Base-by-base conservation (phyloP, 2,329 filamentous ascomycete species). In the Aspergillus fijiensis region DNA sequence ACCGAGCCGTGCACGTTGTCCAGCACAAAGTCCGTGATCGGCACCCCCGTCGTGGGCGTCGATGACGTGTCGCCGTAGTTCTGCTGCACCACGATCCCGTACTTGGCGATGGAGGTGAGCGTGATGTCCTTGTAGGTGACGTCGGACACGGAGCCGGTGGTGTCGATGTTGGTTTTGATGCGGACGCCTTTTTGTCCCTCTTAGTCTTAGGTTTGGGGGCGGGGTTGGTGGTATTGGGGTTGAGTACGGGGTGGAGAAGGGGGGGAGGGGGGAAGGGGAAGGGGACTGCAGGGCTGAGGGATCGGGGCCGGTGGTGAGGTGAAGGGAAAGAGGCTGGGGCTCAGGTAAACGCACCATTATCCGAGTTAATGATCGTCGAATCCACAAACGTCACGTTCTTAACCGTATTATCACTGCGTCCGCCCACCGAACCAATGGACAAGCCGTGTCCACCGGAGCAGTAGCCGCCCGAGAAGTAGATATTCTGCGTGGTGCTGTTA, bases 371-470 rank as follows among this genome's bases (percentile, higher is more conserved):
- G 62, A 87, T 78, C 23, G 72, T 78, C 12, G 77, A 80, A 60
- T 79, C 74, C 29, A 77, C 69, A 63, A 88, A 82, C n/a, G 74
- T 76, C n/a, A 88, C 79, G 55, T 77, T 80, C 27, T 79, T 70
- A 52, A 88, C 85, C 5, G 66, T 72, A 74, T 87, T 87, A 73
- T 85, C 74, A 55, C 66, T 69, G 51, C 83, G 82, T 9, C 82
- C 82, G 39, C 84, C 84, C 12, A 87, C 82, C 4, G 82, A 84
- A 49, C 84, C 84, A 65, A 88, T 85, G 58, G 81, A 83, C n/a
- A 87, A 74, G 52, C 84, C 85, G 68, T 85, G 83, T n/a, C 71
- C 71, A 23, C 71, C 70, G 57, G 68, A 71, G 66, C 71, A 72
- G 49, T 68, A 63, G 47, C 69, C 70, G 10, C 69, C 68, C 7